phyloP scores from a whole-genome alignment of 805 yeast species.

The Wickerhamomyces subpelliculosus region DNA sequence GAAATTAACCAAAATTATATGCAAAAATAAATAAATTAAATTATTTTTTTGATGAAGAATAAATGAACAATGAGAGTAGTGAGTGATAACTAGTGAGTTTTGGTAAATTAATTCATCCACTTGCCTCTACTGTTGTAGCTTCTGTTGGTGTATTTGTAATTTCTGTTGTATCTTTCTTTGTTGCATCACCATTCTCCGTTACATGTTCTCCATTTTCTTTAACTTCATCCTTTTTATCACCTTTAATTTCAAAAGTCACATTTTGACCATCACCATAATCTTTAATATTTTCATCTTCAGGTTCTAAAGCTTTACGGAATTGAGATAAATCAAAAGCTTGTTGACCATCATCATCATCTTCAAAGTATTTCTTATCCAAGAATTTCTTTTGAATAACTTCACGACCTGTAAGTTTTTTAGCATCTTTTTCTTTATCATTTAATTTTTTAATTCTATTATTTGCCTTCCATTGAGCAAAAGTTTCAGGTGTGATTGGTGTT shows the following conservation, averaged over 20 bases:
- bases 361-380: conserved; percentile 48
- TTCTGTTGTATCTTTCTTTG: conserved; percentile 21
- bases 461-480: conserved; percentile 79
- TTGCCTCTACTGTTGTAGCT: conserved; percentile 25
- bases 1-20: no score
- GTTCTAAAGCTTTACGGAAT: conserved; percentile 30
- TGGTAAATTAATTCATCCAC: conserved; percentile 22
- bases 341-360: conserved; percentile 34
- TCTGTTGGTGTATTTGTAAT: conserved; percentile 27
- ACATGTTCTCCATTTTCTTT: conserved; percentile 5
- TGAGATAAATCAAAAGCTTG: conserved; percentile 36
- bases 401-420: conserved; percentile 54
- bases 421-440: conserved; percentile 34
- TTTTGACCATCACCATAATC: conserved; percentile 69
- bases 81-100: no score
- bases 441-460: conserved; percentile 55
- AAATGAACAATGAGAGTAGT: no score
- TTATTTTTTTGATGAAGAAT: no score
- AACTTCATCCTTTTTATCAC: conserved; percentile 13
- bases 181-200: background rate
- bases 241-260: conserved; percentile 26
- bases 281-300: conserved; percentile 39
- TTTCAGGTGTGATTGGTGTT: conserved; percentile 81
- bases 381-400: conserved; percentile 60
- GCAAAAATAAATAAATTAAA: no score